Percentiles rank a stretch among this genome's conserved stretches.
Evolutionary conservation across 2,329 filamentous ascomycete species (phyloP).

Genomic region (Trichoderma sp.): DNA sequence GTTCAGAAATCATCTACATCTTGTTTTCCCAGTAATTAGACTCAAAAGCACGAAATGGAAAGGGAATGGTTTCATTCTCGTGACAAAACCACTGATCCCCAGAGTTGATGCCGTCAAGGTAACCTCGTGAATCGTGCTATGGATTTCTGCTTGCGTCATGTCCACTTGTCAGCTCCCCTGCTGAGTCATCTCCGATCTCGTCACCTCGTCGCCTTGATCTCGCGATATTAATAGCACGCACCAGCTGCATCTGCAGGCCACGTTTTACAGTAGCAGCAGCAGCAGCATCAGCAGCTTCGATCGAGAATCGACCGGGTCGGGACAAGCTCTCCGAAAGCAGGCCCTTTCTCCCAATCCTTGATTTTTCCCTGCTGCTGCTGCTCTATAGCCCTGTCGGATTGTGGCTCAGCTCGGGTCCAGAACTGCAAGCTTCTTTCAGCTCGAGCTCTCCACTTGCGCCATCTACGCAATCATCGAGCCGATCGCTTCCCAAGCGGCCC

Average conservation of each 20-base stretch:
- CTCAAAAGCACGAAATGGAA: no score
- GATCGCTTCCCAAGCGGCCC: constrained; percentile 9
- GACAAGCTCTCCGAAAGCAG: not conserved
- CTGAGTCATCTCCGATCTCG: constrained; percentile 3
- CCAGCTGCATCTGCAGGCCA: not conserved
- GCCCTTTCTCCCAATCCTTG: not conserved
- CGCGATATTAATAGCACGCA: not conserved
- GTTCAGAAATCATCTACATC: no score
- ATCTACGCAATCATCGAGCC: constrained; percentile 21
- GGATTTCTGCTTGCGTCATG: no score
- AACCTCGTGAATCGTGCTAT: no score
- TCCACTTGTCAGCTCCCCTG: not conserved
- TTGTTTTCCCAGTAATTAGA: no score
- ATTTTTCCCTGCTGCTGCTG: not conserved
- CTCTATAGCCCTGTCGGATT: not conserved
- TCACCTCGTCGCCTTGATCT: not conserved
- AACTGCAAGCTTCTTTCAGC: constrained; percentile 1
- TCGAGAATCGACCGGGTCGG: not conserved
- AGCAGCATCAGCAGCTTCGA: not conserved
- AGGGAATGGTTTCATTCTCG: no score
- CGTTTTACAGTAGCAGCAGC: no score
- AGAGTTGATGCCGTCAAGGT: no score
- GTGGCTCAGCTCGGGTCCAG: constrained; percentile 14
- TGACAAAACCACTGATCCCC: no score
- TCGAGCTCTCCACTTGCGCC: not conserved